Evolutionary conservation across 176 grass and related monocot genomes (phyloP).

Genomic region (Stipa capillata): DNA sequence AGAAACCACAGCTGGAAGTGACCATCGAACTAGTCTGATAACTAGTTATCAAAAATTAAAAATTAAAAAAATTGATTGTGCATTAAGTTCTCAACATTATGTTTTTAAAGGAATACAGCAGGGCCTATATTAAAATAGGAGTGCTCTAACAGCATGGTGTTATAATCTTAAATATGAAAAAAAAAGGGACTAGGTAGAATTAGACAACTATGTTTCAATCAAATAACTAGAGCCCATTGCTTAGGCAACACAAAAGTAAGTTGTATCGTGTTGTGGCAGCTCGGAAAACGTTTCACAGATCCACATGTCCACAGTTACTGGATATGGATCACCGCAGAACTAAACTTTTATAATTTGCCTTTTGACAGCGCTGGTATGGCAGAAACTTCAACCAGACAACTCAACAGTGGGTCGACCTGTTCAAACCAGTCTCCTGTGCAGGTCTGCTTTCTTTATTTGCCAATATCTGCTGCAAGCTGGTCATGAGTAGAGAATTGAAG

Average conservation of each 20-base stretch:
- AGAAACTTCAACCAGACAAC: too few species aligned
- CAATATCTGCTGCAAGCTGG: neutral
- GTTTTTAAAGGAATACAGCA: neutral
- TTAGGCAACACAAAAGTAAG: neutral
- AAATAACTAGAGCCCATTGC: neutral
- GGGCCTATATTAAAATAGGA: neutral
- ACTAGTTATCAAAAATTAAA: neutral
- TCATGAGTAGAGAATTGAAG: neutral
- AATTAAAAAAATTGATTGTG: neutral
- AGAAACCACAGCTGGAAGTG: neutral
- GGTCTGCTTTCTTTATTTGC: too few species aligned
- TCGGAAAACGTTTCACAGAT: neutral
- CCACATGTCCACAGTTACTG: neutral
- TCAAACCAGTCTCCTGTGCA: too few species aligned
- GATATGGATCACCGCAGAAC: neutral
- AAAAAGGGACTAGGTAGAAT: neutral
- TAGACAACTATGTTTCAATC: neutral
- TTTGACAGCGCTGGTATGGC: too few species aligned
- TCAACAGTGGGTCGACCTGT: too few species aligned
- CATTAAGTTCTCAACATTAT: neutral
- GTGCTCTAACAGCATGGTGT: neutral
- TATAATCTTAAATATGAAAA: neutral
- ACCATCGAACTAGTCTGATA: neutral
- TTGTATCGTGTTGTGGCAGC: neutral
- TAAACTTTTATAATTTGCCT: too few species aligned